These are phyloP conservation scores for Penicillium diatomitis DNA, from an alignment of 495 filamentous ascomycete genomes.

Conservation along the genomic window DNA sequence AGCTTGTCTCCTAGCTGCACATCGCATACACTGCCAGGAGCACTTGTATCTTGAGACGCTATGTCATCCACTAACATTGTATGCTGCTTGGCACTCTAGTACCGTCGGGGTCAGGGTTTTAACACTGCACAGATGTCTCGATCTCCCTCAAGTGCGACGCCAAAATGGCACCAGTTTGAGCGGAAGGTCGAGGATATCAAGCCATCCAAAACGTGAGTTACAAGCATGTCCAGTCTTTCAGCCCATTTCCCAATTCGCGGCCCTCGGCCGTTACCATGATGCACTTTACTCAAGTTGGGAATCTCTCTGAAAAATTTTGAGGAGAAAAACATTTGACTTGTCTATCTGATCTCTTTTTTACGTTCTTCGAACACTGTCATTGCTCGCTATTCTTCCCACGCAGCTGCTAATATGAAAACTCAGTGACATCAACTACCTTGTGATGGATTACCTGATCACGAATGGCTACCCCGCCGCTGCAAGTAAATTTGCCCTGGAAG, in stretches of 20 bases:
- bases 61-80: constrained; percentile 37
- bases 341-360: constrained; percentile 44
- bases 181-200: constrained; percentile 76
- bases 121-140: constrained; percentile 52
- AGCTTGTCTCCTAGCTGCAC: constrained; percentile 14
- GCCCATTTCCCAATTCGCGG: background rate
- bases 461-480: constrained; percentile 93
- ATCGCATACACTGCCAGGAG: constrained; percentile 2
- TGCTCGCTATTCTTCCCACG: constrained; percentile 2
- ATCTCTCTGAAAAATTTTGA: constrained; percentile 96
- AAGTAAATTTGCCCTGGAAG: constrained; percentile 86
- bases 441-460: constrained; percentile 95
- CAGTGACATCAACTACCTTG: constrained; percentile 90
- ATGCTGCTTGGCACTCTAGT: constrained; percentile 32
- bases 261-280: constrained; percentile 52
- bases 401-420: constrained; percentile 22
- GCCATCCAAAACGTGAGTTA: constrained; percentile 77
- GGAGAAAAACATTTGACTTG: constrained; percentile 75
- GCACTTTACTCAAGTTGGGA: constrained; percentile 91
- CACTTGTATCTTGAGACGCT: constrained; percentile 2
- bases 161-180: constrained; percentile 64
- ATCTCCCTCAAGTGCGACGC: constrained; percentile 55
- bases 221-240: constrained; percentile 2
- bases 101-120: constrained; percentile 30
- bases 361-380: constrained; percentile 1